Conservation (phyloP, 2,329 filamentous ascomycete species). For the Fusarium sp. region DNA sequence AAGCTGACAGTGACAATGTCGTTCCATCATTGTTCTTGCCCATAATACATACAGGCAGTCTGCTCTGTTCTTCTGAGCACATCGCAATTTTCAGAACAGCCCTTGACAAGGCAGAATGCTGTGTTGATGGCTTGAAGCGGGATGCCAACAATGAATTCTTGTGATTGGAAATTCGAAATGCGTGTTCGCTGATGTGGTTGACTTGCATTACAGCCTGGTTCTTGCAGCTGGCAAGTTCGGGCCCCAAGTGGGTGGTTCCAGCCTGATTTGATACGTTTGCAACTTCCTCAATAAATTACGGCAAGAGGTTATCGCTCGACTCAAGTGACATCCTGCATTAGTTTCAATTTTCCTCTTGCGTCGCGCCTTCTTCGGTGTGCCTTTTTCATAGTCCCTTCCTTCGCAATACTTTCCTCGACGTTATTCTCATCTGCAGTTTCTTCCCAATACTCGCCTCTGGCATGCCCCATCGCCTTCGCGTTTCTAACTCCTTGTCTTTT, state of each 20-base stretch:
- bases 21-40: neutral
- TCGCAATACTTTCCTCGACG: neutral
- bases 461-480: no score
- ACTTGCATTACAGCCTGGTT: neutral
- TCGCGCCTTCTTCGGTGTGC: neutral
- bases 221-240: neutral
- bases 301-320: neutral
- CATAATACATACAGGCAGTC: neutral
- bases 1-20: neutral
- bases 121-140: rapidly evolving
- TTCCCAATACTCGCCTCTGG: no score
- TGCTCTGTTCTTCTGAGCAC: neutral
- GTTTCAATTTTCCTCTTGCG: neutral
- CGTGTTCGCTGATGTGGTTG: neutral
- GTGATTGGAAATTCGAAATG: neutral
- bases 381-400: neutral
- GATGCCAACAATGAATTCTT: rapidly evolving
- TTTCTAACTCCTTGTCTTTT: no score
- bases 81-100: neutral
- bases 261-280: neutral
- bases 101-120: neutral
- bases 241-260: neutral
- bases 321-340: neutral
- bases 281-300: neutral
- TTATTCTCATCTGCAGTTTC: no score